phyloP scores from a whole-genome alignment of 1,139 yeast genomes.

The Suhomyces kunorum region DNA sequence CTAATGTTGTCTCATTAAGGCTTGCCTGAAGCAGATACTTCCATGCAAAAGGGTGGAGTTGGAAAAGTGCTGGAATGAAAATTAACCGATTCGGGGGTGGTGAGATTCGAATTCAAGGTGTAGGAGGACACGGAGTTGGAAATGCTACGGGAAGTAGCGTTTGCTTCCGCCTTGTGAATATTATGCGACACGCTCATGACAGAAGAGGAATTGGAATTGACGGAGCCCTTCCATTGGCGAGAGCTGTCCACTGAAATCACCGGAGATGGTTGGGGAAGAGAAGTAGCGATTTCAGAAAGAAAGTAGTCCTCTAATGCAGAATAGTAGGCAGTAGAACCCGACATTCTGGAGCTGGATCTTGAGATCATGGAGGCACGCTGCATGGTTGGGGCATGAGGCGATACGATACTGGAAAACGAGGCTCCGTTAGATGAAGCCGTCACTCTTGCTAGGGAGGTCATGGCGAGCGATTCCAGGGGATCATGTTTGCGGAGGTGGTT shows the following conservation, averaged over 20 bases:
- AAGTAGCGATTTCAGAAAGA: neutral
- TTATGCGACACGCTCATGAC: slow-evolving; percentile 24
- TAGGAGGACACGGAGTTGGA: slow-evolving; percentile 11
- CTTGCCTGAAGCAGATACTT: neutral
- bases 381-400: slow-evolving; percentile 1
- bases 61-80: neutral
- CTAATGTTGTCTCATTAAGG: neutral
- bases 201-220: slow-evolving; percentile 24
- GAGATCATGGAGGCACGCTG: slow-evolving; percentile 2
- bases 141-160: slow-evolving; percentile 1
- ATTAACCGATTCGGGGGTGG: slow-evolving; percentile 23
- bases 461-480: neutral
- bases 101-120: slow-evolving; percentile 16
- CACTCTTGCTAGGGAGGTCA: neutral
- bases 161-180: slow-evolving; percentile 1
- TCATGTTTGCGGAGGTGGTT: neutral
- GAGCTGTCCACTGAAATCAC: neutral
- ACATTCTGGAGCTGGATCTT: slow-evolving; percentile 8
- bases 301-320: slow-evolving; percentile 18
- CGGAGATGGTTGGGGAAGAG: slow-evolving; percentile 1
- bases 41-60: neutral
- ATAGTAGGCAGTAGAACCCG: slow-evolving; percentile 17
- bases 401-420: slow-evolving; percentile 7
- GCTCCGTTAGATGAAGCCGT: slow-evolving; percentile 1
- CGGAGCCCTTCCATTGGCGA: slow-evolving; percentile 17